Evolutionary conservation across 2,329 filamentous ascomycete species (phyloP).

Genomic region (Chrysoporthe austroafricana): DNA sequence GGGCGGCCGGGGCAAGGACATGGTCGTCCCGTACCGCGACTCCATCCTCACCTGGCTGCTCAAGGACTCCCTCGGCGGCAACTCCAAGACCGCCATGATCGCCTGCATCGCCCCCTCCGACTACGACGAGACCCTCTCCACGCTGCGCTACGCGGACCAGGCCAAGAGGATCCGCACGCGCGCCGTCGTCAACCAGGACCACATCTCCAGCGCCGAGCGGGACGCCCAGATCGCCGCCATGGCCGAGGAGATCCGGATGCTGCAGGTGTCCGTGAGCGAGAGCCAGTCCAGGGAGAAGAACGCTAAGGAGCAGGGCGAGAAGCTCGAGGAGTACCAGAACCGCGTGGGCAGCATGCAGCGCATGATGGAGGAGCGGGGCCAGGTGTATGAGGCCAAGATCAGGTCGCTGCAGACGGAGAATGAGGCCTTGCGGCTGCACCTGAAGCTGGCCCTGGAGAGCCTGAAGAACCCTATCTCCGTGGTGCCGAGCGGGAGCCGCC

Average conservation of each 20-base stretch:
- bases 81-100: constrained; percentile 99
- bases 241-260: constrained; percentile 87
- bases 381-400: constrained; percentile 93
- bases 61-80: constrained; percentile 93
- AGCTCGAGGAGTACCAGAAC: constrained; percentile 91
- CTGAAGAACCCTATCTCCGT: constrained; percentile 88
- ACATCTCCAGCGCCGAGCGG: constrained; percentile 87
- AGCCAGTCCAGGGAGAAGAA: constrained; percentile 73
- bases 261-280: constrained; percentile 77
- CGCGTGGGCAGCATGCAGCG: constrained; percentile 89
- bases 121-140: constrained; percentile 96
- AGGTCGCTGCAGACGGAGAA: constrained; percentile 87
- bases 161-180: constrained; percentile 96
- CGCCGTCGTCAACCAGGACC: constrained; percentile 94
- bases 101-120: constrained; percentile 94
- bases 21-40: constrained; percentile 91
- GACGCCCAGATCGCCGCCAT: constrained; percentile 94
- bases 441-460: constrained; percentile 83
- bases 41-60: constrained; percentile 83
- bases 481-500: constrained; percentile 46
- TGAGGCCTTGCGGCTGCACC: constrained; percentile 82
- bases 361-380: constrained; percentile 91
- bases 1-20: constrained; percentile 60
- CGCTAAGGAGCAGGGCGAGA: constrained; percentile 76
- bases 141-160: constrained; percentile 94